Percentiles rank a stretch among this genome's conserved stretches.
Conservation (phyloP, 2,329 filamentous ascomycete genomes). For the Aspergillus oerlinghausenensis region DNA sequence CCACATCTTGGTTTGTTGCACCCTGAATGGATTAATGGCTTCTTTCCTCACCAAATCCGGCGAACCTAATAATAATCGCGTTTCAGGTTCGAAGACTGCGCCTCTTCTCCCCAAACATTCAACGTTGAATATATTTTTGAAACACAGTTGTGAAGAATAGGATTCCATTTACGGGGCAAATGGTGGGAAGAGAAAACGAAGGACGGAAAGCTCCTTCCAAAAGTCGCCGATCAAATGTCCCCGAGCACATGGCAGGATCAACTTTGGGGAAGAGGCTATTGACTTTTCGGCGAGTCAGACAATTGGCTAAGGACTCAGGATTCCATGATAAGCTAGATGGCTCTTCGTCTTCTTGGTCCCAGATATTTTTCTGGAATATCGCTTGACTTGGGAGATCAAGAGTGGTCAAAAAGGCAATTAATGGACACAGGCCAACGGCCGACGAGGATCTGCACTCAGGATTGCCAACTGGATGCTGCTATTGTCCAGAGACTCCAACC, state of each 20-base stretch:
- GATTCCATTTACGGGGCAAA: background rate
- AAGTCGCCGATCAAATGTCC: background rate
- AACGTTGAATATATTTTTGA: slow-evolving; percentile 1
- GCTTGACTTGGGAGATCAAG: background rate
- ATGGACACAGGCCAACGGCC: background rate
- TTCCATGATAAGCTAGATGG: background rate
- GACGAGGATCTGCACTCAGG: background rate
- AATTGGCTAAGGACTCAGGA: background rate
- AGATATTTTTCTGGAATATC: too few relatives aligned
- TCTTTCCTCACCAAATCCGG: background rate
- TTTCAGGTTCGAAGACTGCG: slow-evolving; percentile 3
- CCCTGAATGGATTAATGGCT: background rate
- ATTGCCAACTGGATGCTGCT: background rate
- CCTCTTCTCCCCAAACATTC: background rate
- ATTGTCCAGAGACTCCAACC: background rate
- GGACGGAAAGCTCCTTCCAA: background rate
- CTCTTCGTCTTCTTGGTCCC: too few relatives aligned
- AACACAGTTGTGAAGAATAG: background rate
- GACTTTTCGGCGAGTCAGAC: background rate
- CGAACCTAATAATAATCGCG: slow-evolving; percentile 9
- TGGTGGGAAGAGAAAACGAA: background rate
- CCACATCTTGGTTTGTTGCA: slow-evolving; percentile 3
- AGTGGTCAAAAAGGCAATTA: background rate
- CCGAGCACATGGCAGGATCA: slow-evolving; percentile 1
- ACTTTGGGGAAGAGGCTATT: background rate